phyloP scores from a whole-genome alignment of 257 asterid species.

The Gentiana dahurica region DNA sequence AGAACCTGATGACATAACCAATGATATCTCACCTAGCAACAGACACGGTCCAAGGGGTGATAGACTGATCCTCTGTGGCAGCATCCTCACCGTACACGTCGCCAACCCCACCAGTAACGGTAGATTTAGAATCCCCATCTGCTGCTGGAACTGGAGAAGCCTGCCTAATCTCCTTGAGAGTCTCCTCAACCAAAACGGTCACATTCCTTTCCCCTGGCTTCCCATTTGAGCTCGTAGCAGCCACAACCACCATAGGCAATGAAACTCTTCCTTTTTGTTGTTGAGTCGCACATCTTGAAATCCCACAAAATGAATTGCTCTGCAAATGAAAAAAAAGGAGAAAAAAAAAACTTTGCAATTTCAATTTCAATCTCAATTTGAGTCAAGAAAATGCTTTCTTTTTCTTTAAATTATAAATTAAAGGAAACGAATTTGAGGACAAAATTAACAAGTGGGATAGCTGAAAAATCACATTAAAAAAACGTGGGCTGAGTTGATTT shows the following conservation, averaged over 20 bases:
- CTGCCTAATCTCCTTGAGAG: slow-evolving; percentile 24
- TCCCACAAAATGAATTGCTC: slow-evolving; percentile 59
- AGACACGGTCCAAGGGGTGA: slow-evolving; percentile 43
- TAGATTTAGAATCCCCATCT: slow-evolving; percentile 25
- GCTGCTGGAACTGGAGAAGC: slow-evolving; percentile 9
- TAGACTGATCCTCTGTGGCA: slow-evolving; percentile 39
- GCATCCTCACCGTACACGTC: slow-evolving; percentile 42
- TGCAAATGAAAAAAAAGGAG: slow-evolving; percentile 12
- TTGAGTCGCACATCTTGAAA: slow-evolving; percentile 49
- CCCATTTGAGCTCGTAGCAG: slow-evolving; percentile 64
- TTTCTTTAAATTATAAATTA: slow-evolving; percentile 1
- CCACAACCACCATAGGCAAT: slow-evolving; percentile 36
- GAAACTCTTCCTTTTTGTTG: slow-evolving; percentile 36
- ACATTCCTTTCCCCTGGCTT: slow-evolving; percentile 57
- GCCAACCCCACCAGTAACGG: slow-evolving; percentile 31
- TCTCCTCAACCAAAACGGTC: slow-evolving; percentile 38
- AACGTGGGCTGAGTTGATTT: background rate
- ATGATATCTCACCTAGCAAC: slow-evolving; percentile 43
- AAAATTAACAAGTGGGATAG: background rate
- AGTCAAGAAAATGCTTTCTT: background rate
- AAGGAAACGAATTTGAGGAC: slow-evolving; percentile 7
- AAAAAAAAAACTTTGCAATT: background rate
- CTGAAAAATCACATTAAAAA: background rate
- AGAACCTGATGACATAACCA: background rate
- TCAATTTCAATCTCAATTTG: slow-evolving; percentile 7